Conservation (phyloP, 1,284 basidiomycete species). For the Irpex sp. region DNA sequence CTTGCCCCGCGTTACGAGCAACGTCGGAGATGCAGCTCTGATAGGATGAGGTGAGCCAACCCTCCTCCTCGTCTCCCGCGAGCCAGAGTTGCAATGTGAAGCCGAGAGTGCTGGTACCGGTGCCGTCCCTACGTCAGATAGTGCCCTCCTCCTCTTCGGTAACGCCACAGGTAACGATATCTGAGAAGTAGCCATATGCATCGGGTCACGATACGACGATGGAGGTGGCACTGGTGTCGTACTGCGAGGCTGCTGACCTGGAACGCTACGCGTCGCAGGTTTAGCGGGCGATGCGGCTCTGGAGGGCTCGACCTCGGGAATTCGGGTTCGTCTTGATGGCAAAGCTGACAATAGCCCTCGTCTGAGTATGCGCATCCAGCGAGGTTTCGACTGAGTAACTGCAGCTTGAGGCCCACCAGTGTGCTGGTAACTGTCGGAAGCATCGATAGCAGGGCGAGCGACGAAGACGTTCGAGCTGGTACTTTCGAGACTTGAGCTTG, state of each 20-base stretch:
- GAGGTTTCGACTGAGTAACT: background rate
- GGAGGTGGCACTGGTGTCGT: background rate
- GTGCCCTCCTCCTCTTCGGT: background rate
- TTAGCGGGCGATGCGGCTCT: background rate
- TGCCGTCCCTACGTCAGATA: background rate
- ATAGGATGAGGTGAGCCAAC: background rate
- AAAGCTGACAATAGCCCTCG: background rate
- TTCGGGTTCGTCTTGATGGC: background rate
- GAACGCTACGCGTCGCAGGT: background rate
- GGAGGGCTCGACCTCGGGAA: background rate
- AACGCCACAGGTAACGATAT: background rate
- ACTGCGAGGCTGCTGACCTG: background rate
- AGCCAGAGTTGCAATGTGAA: background rate
- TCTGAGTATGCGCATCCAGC: background rate
- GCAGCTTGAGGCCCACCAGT: no score
- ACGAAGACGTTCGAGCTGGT: background rate
- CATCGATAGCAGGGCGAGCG: no score
- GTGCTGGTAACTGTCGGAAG: background rate
- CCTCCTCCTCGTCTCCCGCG: background rate
- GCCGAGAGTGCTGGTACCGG: background rate
- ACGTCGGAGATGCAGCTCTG: background rate
- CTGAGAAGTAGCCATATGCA: background rate
- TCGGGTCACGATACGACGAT: background rate
- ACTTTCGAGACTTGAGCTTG: background rate
- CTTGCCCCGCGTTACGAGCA: background rate